phyloP scores from a whole-genome alignment of 805 yeast species.

The Monosporozyma aerobia region DNA sequence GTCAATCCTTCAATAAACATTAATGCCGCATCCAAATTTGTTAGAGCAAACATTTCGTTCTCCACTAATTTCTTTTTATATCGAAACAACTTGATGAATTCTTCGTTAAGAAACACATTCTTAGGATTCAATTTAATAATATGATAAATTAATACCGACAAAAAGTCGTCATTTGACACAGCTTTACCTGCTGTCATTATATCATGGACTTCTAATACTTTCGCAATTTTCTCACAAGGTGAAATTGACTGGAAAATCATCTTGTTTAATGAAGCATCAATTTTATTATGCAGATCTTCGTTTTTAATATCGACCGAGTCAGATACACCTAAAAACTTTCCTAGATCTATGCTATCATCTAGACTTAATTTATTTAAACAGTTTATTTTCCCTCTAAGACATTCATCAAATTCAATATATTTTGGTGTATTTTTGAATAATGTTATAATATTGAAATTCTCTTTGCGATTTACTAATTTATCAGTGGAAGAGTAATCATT shows the following conservation, averaged over 20 bases:
- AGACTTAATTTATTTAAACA: conserved; percentile 13
- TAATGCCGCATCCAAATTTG: conserved; percentile 29
- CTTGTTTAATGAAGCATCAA: conserved; percentile 12
- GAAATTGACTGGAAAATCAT: conserved; percentile 19
- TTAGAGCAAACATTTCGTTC: conserved; percentile 26
- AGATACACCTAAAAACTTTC: conserved; percentile 20
- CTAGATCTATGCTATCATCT: conserved; percentile 17
- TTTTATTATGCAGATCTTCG: conserved; percentile 7
- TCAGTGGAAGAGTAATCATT: not conserved
- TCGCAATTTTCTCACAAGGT: conserved; percentile 25
- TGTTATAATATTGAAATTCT: conserved; percentile 15
- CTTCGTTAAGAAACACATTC: conserved; percentile 21
- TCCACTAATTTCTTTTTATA: conserved; percentile 26
- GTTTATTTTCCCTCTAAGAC: conserved; percentile 17
- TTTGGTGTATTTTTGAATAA: conserved; percentile 28
- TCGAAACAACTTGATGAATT: conserved; percentile 27
- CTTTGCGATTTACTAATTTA: conserved; percentile 5
- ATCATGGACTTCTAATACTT: conserved; percentile 21
- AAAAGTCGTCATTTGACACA: conserved; percentile 27
- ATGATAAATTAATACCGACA: conserved; percentile 25
- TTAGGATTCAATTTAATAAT: conserved; percentile 18
- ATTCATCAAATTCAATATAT: conserved; percentile 22
- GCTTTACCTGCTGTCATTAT: conserved; percentile 18
- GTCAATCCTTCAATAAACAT: conserved; percentile 27
- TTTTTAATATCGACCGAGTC: conserved; percentile 6